These are phyloP conservation scores for Cordyceps cicadae DNA, from an alignment of 2,329 filamentous ascomycete genomes.

Conservation along the genomic window DNA sequence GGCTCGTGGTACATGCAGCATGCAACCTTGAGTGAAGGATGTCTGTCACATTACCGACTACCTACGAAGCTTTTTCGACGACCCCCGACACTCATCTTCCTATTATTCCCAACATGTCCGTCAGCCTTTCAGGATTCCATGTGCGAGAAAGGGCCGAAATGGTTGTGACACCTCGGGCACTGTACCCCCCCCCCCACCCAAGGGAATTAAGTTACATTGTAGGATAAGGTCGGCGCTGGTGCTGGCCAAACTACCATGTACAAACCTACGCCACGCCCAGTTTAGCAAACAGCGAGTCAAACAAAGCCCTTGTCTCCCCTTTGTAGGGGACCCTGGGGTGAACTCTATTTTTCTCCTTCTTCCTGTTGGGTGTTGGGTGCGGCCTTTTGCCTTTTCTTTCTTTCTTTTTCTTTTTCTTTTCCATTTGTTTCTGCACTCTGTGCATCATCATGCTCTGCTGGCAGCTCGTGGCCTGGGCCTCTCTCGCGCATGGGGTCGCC, in stretches of 20 bases:
- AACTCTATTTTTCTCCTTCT: too few relatives aligned
- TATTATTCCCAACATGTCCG: not conserved
- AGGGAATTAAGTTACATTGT: too few relatives aligned
- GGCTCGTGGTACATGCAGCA: not conserved
- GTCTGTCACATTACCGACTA: not conserved
- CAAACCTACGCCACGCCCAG: slow-evolving; percentile 1
- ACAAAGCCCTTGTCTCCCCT: too few relatives aligned
- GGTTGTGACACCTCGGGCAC: not conserved
- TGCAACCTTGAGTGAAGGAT: not conserved
- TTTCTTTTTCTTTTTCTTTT: too few relatives aligned
- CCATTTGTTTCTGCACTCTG: not conserved
- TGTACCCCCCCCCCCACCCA: not conserved
- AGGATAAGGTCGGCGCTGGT: not conserved
- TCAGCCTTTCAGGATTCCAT: not conserved
- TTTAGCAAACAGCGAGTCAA: not conserved
- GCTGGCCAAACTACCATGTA: not conserved
- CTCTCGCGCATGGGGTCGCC: not conserved
- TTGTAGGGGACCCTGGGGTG: too few relatives aligned
- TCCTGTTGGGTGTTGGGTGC: not conserved
- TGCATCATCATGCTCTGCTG: not conserved
- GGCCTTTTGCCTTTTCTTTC: not conserved
- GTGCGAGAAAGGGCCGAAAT: not conserved
- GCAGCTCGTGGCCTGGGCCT: not conserved
- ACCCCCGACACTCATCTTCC: not conserved
- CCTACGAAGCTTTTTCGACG: not conserved